Percentiles rank a stretch among this genome's conserved stretches.
Conservation (phyloP, 2,329 filamentous ascomycete genomes). For the Fusarium papillatum region DNA sequence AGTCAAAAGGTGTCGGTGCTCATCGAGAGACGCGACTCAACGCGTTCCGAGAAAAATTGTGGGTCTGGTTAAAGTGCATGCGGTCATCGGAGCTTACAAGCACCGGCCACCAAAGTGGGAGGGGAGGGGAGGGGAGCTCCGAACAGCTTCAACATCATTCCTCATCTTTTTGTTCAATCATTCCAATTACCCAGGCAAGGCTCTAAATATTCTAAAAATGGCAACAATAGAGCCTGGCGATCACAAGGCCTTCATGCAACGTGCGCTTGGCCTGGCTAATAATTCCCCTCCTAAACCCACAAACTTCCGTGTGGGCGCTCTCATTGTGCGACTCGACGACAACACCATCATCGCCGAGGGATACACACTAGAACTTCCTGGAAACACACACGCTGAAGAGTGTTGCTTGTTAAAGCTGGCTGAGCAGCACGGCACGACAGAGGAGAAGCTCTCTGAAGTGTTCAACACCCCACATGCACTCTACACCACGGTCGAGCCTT, state of each 20-base stretch:
- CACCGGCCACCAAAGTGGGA: slow-evolving; percentile 24
- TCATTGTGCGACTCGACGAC: slow-evolving; percentile 75
- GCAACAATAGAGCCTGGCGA: slow-evolving; percentile 49
- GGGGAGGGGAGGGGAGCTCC: background rate
- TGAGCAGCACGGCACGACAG: slow-evolving; percentile 59
- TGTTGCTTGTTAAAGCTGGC: slow-evolving; percentile 86
- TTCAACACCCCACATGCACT: slow-evolving; percentile 61
- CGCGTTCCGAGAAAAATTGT: slow-evolving; percentile 32
- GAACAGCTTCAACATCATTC: background rate
- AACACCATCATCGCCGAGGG: slow-evolving; percentile 80
- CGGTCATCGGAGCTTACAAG: slow-evolving; percentile 37
- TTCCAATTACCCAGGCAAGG: background rate
- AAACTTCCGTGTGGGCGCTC: slow-evolving; percentile 95
- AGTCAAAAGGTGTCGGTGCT: slow-evolving; percentile 1
- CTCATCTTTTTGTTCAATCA: background rate
- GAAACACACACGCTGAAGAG: slow-evolving; percentile 98
- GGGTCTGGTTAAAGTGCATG: slow-evolving; percentile 42
- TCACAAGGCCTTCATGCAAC: slow-evolving; percentile 70
- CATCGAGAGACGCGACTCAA: slow-evolving; percentile 36
- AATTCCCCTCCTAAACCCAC: slow-evolving; percentile 88
- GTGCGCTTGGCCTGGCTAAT: slow-evolving; percentile 81
- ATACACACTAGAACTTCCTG: slow-evolving; percentile 90
- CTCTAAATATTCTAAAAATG: slow-evolving; percentile 33
- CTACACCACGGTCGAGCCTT: slow-evolving; percentile 96
- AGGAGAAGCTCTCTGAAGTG: slow-evolving; percentile 65